A percentile compares a stretch with the other conserved stretches of the same genome.
Conservation (phyloP, 1,284 basidiomycete genomes). For the Exobasidium cylindrosporum region DNA sequence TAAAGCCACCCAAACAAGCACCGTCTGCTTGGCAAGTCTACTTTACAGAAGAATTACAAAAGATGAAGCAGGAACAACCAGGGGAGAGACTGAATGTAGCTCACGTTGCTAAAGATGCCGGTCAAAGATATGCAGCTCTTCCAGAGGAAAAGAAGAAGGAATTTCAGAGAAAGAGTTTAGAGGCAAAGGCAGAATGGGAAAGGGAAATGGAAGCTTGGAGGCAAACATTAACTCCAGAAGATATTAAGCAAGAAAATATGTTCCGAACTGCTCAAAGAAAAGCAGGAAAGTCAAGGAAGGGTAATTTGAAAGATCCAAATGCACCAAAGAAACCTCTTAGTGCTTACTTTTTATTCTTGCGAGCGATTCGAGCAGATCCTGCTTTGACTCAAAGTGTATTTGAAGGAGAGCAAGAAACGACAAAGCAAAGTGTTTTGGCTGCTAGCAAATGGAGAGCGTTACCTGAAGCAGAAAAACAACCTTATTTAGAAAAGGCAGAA, state of each 20-base stretch:
- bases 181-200: slow-evolving; percentile 76
- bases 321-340: slow-evolving; percentile 92
- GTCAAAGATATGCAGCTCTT: slow-evolving; percentile 79
- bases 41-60: slow-evolving; percentile 91
- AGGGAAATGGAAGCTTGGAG: slow-evolving; percentile 80
- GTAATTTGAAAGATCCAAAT: slow-evolving; percentile 94
- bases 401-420: slow-evolving; percentile 88
- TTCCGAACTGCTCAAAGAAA: slow-evolving; percentile 88
- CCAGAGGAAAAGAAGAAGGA: slow-evolving; percentile 73
- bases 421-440: slow-evolving; percentile 88
- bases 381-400: slow-evolving; percentile 66
- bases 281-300: slow-evolving; percentile 85
- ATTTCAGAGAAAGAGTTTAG: slow-evolving; percentile 63
- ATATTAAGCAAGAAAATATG: slow-evolving; percentile 88
- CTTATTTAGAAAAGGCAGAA: slow-evolving; percentile 46
- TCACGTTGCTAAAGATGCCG: slow-evolving; percentile 90
- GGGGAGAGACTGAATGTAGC: slow-evolving; percentile 81
- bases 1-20: slow-evolving; percentile 85
- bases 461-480: slow-evolving; percentile 76
- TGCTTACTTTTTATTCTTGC: slow-evolving; percentile 92
- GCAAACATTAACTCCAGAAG: slow-evolving; percentile 83
- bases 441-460: slow-evolving; percentile 87
- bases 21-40: slow-evolving; percentile 95
- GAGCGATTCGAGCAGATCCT: slow-evolving; percentile 57
- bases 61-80: slow-evolving; percentile 63